Evolutionary conservation across 2,329 filamentous ascomycete species (phyloP).

Genomic region (Aspergillus ustus): DNA sequence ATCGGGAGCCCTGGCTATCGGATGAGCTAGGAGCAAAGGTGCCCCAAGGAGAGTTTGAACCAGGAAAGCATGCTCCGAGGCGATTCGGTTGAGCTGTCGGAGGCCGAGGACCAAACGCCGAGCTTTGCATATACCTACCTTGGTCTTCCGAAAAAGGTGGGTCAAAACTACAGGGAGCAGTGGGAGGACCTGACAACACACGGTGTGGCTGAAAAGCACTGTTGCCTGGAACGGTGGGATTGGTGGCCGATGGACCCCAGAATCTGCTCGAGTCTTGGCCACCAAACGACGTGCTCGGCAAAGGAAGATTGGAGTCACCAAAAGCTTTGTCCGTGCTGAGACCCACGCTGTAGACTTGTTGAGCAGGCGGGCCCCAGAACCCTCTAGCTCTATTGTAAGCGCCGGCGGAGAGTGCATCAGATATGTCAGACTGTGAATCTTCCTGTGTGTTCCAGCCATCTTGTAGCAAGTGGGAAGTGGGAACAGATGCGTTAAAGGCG

Average conservation of each 20-base stretch:
- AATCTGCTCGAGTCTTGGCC: constrained; percentile 35
- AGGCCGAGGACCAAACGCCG: constrained; percentile 33
- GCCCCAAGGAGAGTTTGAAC: constrained; percentile 40
- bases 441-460: constrained; percentile 51
- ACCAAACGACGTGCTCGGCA: constrained; percentile 25
- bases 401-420: constrained; percentile 46
- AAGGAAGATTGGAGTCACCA: constrained; percentile 27
- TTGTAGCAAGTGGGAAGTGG: constrained; percentile 45
- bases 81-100: constrained; percentile 38
- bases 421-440: constrained; percentile 51
- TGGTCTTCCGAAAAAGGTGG: constrained; percentile 38
- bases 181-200: constrained; percentile 40
- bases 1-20: constrained; percentile 31
- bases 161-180: constrained; percentile 33
- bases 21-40: constrained; percentile 34
- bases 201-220: constrained; percentile 36
- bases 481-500: constrained; percentile 57
- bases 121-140: constrained; percentile 31
- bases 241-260: constrained; percentile 34
- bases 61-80: constrained; percentile 38
- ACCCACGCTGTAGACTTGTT: constrained; percentile 34
- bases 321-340: constrained; percentile 35
- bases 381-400: constrained; percentile 47
- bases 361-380: constrained; percentile 35
- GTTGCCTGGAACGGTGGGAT: constrained; percentile 26